Conservation (phyloP, 495 filamentous ascomycete genomes). For the Xanthoparmelia taractica region DNA sequence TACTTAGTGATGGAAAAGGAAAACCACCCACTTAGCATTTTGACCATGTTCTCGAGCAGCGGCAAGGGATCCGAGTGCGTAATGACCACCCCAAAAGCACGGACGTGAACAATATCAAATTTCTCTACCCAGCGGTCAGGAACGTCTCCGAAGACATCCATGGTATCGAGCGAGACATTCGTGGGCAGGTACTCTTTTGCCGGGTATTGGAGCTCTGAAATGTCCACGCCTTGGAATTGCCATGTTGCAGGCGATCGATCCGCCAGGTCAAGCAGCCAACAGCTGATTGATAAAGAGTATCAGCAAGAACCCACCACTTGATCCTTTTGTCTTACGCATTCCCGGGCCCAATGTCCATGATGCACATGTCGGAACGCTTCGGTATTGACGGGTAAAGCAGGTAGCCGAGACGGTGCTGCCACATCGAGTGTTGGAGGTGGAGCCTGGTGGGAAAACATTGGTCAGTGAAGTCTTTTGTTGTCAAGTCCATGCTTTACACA, state of each 20-base stretch:
- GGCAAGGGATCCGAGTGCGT: conserved; percentile 16
- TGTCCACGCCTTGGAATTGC: conserved; percentile 11
- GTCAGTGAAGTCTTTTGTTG: neutral
- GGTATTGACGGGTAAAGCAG: neutral
- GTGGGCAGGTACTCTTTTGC: conserved; percentile 19
- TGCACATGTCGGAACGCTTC: neutral
- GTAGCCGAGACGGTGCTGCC: neutral
- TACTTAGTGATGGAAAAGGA: neutral
- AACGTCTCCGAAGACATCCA: conserved; percentile 17
- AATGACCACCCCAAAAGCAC: conserved; percentile 17
- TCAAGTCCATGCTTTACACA: neutral
- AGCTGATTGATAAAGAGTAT: neutral
- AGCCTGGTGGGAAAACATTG: neutral
- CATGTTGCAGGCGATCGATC: neutral
- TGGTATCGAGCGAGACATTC: conserved; percentile 16
- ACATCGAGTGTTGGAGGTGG: neutral
- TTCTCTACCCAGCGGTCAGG: conserved; percentile 18
- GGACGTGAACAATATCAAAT: conserved; percentile 26
- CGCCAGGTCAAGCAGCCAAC: neutral
- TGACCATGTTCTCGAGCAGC: conserved; percentile 17
- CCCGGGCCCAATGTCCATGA: neutral
- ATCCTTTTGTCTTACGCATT: neutral
- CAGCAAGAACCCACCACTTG: neutral
- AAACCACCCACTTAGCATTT: conserved; percentile 19
- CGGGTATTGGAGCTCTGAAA: conserved; percentile 19